Conservation (phyloP, 768 basidiomycete species). For the Agaricus blazei region DNA sequence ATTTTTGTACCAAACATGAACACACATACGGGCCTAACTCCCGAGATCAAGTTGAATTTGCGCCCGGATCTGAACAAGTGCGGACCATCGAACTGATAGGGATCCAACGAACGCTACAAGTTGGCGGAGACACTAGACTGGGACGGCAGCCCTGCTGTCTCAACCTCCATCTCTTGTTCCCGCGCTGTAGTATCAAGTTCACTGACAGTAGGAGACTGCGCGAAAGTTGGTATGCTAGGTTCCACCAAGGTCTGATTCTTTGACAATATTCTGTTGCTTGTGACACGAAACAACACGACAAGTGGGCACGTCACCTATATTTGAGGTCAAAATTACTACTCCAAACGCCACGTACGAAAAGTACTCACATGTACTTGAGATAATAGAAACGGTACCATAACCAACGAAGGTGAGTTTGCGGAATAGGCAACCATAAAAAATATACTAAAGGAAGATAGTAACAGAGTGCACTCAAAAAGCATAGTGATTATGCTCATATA, state of each 20-base stretch:
- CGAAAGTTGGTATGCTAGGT: background rate
- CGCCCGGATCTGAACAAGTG: too few species aligned
- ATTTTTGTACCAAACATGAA: too few species aligned
- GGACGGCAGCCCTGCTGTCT: too few species aligned
- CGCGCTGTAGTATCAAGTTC: too few species aligned
- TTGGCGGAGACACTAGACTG: too few species aligned
- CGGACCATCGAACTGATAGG: too few species aligned
- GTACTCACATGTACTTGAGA: conserved; percentile 1
- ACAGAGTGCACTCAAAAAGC: background rate
- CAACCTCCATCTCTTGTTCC: too few species aligned
- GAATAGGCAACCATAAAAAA: background rate
- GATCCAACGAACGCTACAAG: too few species aligned
- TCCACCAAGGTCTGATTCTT: background rate
- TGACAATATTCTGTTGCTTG: background rate
- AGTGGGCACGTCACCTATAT: background rate
- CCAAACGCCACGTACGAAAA: background rate
- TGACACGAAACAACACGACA: background rate
- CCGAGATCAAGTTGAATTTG: too few species aligned
- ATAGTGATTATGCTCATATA: background rate
- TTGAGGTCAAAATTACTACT: background rate
- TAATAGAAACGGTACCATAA: conserved; percentile 3
- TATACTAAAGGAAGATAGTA: conserved; percentile 1
- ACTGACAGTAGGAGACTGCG: background rate
- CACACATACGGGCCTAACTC: too few species aligned
- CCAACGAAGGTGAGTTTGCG: background rate